Conservation (phyloP, 305 asterid species). For the Galium porrigens region DNA sequence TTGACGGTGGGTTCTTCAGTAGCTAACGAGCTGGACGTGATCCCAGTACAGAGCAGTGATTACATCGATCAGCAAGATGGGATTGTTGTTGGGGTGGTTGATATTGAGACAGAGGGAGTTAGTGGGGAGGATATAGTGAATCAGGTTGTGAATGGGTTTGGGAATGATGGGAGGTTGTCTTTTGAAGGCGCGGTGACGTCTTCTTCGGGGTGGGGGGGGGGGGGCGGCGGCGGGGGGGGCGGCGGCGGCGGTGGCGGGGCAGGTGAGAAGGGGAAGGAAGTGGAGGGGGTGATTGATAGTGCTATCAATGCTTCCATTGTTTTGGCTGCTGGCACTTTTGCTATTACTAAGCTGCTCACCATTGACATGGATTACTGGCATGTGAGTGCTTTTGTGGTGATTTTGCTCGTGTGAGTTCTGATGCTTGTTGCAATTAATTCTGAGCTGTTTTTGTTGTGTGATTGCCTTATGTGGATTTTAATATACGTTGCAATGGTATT, state of each 20-base stretch:
- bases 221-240: constrained; percentile 26
- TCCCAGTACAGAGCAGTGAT: constrained; percentile 43
- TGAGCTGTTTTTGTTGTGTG: not conserved
- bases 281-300: constrained; percentile 38
- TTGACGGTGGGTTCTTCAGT: constrained; percentile 22
- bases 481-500: too few relatives aligned
- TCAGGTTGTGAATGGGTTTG: constrained; percentile 52
- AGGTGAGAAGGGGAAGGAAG: constrained; percentile 19
- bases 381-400: constrained; percentile 29
- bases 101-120: constrained; percentile 31
- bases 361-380: constrained; percentile 80
- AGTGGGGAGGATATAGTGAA: constrained; percentile 24
- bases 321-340: constrained; percentile 68
- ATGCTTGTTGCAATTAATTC: not conserved
- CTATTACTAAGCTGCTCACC: constrained; percentile 61
- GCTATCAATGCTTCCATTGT: constrained; percentile 66
- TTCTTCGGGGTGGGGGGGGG: constrained; percentile 29
- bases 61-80: constrained; percentile 40
- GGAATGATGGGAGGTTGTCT: constrained; percentile 43
- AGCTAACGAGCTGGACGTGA: constrained; percentile 27
- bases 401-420: not conserved
- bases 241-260: constrained; percentile 5
- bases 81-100: constrained; percentile 25
- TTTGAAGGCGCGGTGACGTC: constrained; percentile 31
- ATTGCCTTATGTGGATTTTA: not conserved